A percentile compares a stretch with the other conserved stretches of the same genome.
Conservation (phyloP, 1,139 yeast species). For the Wickerhamiella infanticola region DNA sequence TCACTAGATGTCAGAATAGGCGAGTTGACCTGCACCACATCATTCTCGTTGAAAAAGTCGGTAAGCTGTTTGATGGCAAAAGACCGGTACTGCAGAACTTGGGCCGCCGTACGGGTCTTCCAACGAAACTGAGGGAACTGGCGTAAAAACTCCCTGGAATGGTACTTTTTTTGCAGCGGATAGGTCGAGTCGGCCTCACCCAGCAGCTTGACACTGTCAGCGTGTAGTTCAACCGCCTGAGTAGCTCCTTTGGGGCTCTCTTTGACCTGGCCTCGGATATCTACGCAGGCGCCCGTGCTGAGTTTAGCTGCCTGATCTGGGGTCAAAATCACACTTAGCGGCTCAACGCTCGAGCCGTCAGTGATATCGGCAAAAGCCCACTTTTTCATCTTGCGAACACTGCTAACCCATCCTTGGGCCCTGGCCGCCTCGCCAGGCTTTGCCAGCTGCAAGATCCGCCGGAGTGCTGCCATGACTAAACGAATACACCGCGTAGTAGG, state of each 20-base stretch:
- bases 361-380: slow-evolving; percentile 63
- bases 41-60: slow-evolving; percentile 37
- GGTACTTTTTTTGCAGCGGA: slow-evolving; percentile 74
- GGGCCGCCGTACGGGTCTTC: slow-evolving; percentile 49
- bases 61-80: slow-evolving; percentile 39
- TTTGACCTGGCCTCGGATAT: slow-evolving; percentile 28
- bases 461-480: slow-evolving; percentile 1
- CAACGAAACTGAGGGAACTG: slow-evolving; percentile 63
- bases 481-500: not conserved
- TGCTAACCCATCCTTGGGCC: slow-evolving; percentile 56
- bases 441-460: slow-evolving; percentile 1
- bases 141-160: slow-evolving; percentile 50
- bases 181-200: slow-evolving; percentile 40
- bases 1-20: slow-evolving; percentile 82
- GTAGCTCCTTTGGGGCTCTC: slow-evolving; percentile 19
- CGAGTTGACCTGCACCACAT: slow-evolving; percentile 62
- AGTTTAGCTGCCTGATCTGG: slow-evolving; percentile 20
- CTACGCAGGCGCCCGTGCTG: slow-evolving; percentile 32
- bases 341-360: slow-evolving; percentile 52
- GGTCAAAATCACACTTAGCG: slow-evolving; percentile 40
- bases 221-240: slow-evolving; percentile 35
- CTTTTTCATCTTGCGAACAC: slow-evolving; percentile 56
- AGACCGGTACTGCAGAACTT: slow-evolving; percentile 60
- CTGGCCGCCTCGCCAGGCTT: slow-evolving; percentile 15
- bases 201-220: slow-evolving; percentile 22